Evolutionary conservation across 2,329 filamentous ascomycete species (phyloP).

Genomic region (Pestalotiopsis sp.): DNA sequence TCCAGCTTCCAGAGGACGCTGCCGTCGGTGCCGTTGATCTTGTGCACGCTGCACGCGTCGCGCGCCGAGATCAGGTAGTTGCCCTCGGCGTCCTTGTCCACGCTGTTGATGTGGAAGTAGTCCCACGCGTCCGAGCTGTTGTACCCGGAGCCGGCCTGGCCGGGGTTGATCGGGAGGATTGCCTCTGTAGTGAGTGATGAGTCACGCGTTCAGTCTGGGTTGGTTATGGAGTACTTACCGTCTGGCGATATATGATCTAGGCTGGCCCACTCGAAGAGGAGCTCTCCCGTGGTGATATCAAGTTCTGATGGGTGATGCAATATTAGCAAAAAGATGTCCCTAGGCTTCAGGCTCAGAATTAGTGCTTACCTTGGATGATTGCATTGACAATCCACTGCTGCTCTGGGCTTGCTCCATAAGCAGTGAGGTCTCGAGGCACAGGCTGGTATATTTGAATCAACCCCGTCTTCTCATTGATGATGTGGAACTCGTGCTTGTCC

Average conservation of each 20-base stretch:
- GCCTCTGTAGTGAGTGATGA: conserved; percentile 36
- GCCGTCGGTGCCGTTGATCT: conserved; percentile 49
- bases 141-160: conserved; percentile 37
- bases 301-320: conserved; percentile 31
- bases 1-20: conserved; percentile 55
- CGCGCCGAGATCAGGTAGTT: conserved; percentile 59
- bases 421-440: conserved; percentile 44
- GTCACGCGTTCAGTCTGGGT: conserved; percentile 10
- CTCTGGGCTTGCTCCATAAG: conserved; percentile 46
- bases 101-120: conserved; percentile 60
- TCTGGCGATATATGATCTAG: conserved; percentile 57
- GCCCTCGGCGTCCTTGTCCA: conserved; percentile 51
- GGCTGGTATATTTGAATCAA: conserved; percentile 58
- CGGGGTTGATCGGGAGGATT: conserved; percentile 47
- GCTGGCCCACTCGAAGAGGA: conserved; percentile 62
- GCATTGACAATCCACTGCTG: conserved; percentile 60
- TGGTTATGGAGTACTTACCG: conserved; percentile 34
- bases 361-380: conserved; percentile 50
- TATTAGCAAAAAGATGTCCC: not conserved
- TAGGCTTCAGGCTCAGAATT: conserved; percentile 15
- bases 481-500: conserved; percentile 58
- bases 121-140: conserved; percentile 45
- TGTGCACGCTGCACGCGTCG: conserved; percentile 47
- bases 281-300: conserved; percentile 54
- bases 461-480: conserved; percentile 54